Base-by-base conservation (phyloP, 306 rosid genomes). In the Myrica gale region DNA sequence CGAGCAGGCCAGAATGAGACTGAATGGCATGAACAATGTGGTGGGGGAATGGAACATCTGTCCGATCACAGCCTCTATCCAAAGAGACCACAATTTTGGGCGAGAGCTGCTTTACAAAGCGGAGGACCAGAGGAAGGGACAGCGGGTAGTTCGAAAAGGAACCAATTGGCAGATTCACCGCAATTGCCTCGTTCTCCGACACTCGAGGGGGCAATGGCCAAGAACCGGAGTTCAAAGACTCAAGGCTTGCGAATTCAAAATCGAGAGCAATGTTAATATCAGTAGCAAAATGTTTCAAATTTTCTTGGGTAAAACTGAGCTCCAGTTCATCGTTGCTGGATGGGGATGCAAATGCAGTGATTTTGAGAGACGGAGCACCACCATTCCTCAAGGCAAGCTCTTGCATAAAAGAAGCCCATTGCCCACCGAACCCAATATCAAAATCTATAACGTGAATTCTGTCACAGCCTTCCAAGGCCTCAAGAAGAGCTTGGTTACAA, bases 401-500 rank as follows among this genome's bases (percentile, higher is more conserved):
- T 67, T 90, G 95, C 92, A 94, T 92, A 65, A 94, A 84, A 55
- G 98, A 94, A 74, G 98, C 88, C 98, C 94, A 92, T 76, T 94
- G 98, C 10, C 90, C 98, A 37, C 98, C 98, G 67, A 92, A 88
- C 7, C 97, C 97, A 52, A 94, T 89, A 78, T 92, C 98, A 53
- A 94, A 92, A 77, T 94, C 98, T 16, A 94, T 71, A 7, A 94
- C 62, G 71, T 92, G 97, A 57, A 94, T 75, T 3, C 83, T 79
- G 74, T 88, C 84, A 54, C 71, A 92, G 73, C 97, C 88, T 20
- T 92, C 92, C 21, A 88, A 82, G 5, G 95, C 96, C 71, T 94
- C 98, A 6, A 94, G 91, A 44, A 94, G 83, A 20, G 92, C 98
- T 85, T 94, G 98, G 82, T 90, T 94, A 67, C 85, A 85, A 54